phyloP scores from a whole-genome alignment of 139 green algal genomes.

The Eudorina sp. region DNA sequence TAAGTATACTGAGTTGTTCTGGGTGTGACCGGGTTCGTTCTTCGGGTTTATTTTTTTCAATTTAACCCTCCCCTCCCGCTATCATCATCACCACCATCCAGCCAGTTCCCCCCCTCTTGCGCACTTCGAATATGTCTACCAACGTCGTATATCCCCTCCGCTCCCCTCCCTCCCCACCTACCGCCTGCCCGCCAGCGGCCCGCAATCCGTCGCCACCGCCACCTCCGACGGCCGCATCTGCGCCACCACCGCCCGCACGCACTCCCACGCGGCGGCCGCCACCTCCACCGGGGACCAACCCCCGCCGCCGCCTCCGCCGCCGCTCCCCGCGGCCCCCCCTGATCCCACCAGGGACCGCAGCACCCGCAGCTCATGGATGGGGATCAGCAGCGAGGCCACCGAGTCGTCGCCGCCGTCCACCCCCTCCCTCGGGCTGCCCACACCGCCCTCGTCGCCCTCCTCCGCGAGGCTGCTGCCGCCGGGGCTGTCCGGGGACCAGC shows the following conservation, averaged over 20 bases:
- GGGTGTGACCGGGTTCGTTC: too few relatives aligned
- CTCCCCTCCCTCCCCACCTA: not conserved
- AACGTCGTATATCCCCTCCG: too few relatives aligned
- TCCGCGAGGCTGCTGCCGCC: not conserved
- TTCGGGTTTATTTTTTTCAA: too few relatives aligned
- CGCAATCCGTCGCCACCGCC: slow-evolving; percentile 25
- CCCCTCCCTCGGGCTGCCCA: too few relatives aligned
- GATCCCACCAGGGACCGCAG: not conserved
- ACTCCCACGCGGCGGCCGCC: slow-evolving; percentile 10
- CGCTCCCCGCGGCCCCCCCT: not conserved
- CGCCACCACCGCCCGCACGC: not conserved
- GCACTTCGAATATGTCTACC: too few relatives aligned
- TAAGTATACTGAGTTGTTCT: too few relatives aligned
- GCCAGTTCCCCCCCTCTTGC: too few relatives aligned
- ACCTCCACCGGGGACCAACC: not conserved
- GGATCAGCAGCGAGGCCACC: not conserved
- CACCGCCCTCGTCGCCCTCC: too few relatives aligned
- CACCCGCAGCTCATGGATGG: slow-evolving; percentile 17
- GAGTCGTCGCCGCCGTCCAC: not conserved
- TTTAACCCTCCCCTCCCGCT: too few relatives aligned
- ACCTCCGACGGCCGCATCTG: slow-evolving; percentile 23
- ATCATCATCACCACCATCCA: too few relatives aligned
- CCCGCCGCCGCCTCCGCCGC: not conserved
- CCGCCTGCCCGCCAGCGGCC: not conserved
- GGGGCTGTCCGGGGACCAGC: not conserved